Evolutionary conservation across 1,139 yeast genomes (phyloP), one percentile per base, ranked within the genome.

Genomic region (Geotrichum citri-aurantii): DNA sequence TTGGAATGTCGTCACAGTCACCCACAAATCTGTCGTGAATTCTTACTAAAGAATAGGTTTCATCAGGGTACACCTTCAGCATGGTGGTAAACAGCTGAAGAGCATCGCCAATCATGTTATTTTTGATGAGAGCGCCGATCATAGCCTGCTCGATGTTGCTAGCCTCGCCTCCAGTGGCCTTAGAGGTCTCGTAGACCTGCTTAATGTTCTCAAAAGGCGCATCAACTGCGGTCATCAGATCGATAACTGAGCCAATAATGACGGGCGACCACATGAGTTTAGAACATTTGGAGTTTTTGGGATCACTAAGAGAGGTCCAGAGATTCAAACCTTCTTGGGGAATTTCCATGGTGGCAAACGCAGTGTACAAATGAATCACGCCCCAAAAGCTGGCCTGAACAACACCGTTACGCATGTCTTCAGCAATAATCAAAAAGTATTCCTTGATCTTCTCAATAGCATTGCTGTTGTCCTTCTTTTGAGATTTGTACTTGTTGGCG

Each of bases 11-110:
- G 65, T 84, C 83, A 71, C 92, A 86, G 64, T 83, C 84, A 54
- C 96, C 96, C 68, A 91, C 85, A 68, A 91, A 90, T 1, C 88
- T 80, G 63, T 86, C 79, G 73, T 88, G 96, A 55, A 87, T 84
- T 71, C 86, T 88, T 52, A 81, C 77, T 68, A 82, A 71, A 58
- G 82, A 78, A 59, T 82, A 77, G 54, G 71, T 69, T 66, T 72
- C 68, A 68, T 62, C 59, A 50, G 66, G 66, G 52, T 63, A 73
- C 55, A 63, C 71, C 63, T 63, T 70, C 66, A 66, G 71, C 69
- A 82, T 69, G 57, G 77, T 77, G 59, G 76, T 75, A 67, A 81
- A 82, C 48, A 81, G 71, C 42, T 71, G 72, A 60, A 82, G 66
- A 2, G 88, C 88, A 66, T 78, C 78, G 52, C 78, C 77, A 40